These are phyloP conservation scores for Schizosaccharomyces lindneri DNA, from an alignment of 805 yeast genomes.

Conservation along the genomic window DNA sequence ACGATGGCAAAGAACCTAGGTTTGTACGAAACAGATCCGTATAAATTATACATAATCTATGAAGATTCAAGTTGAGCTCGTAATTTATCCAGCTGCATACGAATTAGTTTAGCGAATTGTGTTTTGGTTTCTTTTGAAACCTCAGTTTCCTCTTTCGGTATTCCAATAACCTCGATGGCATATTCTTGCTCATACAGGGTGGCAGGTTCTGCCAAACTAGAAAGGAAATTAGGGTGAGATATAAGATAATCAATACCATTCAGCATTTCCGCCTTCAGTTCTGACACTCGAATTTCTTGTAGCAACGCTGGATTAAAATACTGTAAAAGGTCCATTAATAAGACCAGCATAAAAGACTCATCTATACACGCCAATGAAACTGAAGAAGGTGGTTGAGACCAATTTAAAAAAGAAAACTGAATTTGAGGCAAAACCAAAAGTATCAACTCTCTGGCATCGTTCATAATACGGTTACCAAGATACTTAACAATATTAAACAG, in stretches of 20 bases:
- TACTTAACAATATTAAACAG: constrained; percentile 32
- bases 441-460: constrained; percentile 41
- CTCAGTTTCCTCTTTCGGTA: not conserved
- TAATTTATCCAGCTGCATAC: not conserved
- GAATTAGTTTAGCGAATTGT: not conserved
- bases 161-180: constrained; percentile 17
- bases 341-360: constrained; percentile 44
- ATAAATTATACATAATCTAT: not conserved
- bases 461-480: constrained; percentile 36
- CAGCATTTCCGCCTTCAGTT: not conserved
- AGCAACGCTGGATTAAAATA: constrained; percentile 1
- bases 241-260: constrained; percentile 35
- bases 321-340: constrained; percentile 34
- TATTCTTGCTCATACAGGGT: constrained; percentile 36
- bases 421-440: constrained; percentile 43
- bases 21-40: not conserved
- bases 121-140: not conserved
- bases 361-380: constrained; percentile 26
- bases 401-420: constrained; percentile 32
- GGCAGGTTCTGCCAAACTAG: constrained; percentile 40
- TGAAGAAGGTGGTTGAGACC: constrained; percentile 31
- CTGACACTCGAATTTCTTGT: not conserved
- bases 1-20: not conserved
- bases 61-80: not conserved
- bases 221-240: constrained; percentile 66